A percentile compares a stretch with the other conserved stretches of the same genome.
phyloP scores from a whole-genome alignment of 108 stramenopile species.

The Discostella stelligeroides region DNA sequence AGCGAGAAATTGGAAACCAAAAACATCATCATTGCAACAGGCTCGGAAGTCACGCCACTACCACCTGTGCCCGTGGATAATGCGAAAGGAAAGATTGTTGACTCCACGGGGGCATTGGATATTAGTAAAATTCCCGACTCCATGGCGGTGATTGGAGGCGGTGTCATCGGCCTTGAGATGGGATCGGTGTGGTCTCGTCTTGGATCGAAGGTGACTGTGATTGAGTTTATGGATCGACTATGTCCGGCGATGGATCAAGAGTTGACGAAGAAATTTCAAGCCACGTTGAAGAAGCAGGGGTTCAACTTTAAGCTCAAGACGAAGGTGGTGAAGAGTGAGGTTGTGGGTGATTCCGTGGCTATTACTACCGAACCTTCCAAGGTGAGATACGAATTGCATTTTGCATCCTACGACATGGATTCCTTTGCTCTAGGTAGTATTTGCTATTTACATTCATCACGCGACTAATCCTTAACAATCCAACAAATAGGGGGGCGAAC shows the following conservation, averaged over 20 bases:
- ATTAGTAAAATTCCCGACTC: constrained; percentile 86
- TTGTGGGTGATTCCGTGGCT: constrained; percentile 80
- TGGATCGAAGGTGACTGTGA: constrained; percentile 95
- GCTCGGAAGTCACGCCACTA: constrained; percentile 97
- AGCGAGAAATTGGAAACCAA: constrained; percentile 84
- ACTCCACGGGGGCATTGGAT: constrained; percentile 98
- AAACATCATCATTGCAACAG: constrained; percentile 96
- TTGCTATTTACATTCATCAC: neutral
- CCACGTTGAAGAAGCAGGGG: constrained; percentile 97
- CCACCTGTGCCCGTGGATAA: constrained; percentile 99
- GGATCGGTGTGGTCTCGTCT: constrained; percentile 98
- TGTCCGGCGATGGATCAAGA: constrained; percentile 97
- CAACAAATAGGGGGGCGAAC: constrained; percentile 63
- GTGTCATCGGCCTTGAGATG: constrained; percentile 99
- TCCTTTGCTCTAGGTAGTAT: neutral
- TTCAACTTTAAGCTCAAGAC: constrained; percentile 97
- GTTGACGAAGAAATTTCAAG: constrained; percentile 95
- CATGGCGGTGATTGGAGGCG: constrained; percentile 97
- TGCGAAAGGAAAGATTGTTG: constrained; percentile 95
- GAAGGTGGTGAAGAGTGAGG: constrained; percentile 91
- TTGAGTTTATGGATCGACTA: constrained; percentile 98
- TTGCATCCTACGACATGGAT: neutral
- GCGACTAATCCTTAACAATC: neutral
- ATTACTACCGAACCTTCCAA: constrained; percentile 91
- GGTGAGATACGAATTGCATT: constrained; percentile 22